phyloP scores from a whole-genome alignment of 2,329 filamentous ascomycete genomes.

The Laburnicola sp. region DNA sequence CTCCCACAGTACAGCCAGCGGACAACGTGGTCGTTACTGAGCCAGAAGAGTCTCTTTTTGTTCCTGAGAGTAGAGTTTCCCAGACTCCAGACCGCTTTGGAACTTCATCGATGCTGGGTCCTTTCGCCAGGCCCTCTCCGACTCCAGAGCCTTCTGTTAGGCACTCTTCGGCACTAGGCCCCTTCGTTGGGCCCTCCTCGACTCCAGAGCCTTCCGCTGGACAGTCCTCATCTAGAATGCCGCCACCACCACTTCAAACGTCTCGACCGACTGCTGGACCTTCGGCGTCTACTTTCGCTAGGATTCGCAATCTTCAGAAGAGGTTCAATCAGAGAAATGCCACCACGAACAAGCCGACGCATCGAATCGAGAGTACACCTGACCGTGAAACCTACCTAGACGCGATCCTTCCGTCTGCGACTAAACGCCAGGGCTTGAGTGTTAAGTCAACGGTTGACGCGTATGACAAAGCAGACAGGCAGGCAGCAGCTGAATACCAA shows the following conservation, averaged over 20 bases:
- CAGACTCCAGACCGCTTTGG: neutral
- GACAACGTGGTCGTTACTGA: neutral
- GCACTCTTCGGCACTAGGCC: neutral
- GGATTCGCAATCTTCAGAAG: slow-evolving; percentile 18
- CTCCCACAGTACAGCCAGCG: no score
- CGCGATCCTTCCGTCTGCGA: slow-evolving; percentile 4
- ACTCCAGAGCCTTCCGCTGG: neutral
- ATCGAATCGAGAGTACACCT: neutral
- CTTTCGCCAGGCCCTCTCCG: neutral
- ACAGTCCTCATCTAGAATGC: neutral
- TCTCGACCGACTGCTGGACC: slow-evolving; percentile 2
- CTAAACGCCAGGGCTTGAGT: neutral
- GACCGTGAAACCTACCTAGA: slow-evolving; percentile 22
- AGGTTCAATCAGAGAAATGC: slow-evolving; percentile 7
- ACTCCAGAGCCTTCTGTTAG: neutral
- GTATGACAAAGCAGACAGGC: neutral
- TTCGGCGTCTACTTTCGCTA: slow-evolving; percentile 1
- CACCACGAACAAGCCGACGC: slow-evolving; percentile 1
- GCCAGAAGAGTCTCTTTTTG: neutral
- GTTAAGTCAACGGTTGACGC: neutral
- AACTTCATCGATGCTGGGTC: neutral
- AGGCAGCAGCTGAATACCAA: slow-evolving; percentile 21
- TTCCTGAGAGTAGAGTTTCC: neutral
- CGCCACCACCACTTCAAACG: neutral
- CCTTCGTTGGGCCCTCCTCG: neutral